Evolutionary conservation across 805 yeast species (phyloP).

Genomic region (Starmera quercuum): DNA sequence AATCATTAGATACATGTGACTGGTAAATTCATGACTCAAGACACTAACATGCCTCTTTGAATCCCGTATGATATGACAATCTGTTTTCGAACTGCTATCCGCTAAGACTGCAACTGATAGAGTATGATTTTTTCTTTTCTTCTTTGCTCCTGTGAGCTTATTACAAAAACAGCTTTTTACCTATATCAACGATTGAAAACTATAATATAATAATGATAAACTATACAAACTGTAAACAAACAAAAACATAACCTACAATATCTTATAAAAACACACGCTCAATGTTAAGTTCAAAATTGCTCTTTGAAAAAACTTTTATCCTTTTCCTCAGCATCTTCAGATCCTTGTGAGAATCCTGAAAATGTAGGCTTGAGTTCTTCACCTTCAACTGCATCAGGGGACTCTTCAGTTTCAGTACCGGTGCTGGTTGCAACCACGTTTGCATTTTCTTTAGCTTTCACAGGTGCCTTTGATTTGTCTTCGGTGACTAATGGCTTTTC

Average conservation of each 20-base stretch:
- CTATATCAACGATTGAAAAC: too few species aligned
- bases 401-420: conserved; percentile 3
- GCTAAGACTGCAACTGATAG: too few species aligned
- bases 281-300: conserved; percentile 9
- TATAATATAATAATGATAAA: too few species aligned
- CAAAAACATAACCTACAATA: background rate
- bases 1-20: too few species aligned
- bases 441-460: conserved; percentile 1
- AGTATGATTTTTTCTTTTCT: too few species aligned
- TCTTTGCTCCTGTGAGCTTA: too few species aligned
- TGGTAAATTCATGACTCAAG: too few species aligned
- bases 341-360: conserved; percentile 40
- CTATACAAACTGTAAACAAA: background rate
- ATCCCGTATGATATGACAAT: too few species aligned
- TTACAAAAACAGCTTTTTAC: too few species aligned
- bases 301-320: conserved; percentile 21
- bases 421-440: conserved; percentile 1
- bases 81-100: too few species aligned
- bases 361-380: conserved; percentile 26
- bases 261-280: too few species aligned
- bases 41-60: too few species aligned
- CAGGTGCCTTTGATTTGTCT: conserved; percentile 1
- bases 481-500: conserved; percentile 1
- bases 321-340: conserved; percentile 20
- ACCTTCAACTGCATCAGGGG: conserved; percentile 2